A percentile compares a stretch with the other conserved stretches of the same genome.
These are phyloP conservation scores for Brettanomyces nanus DNA, from an alignment of 805 yeast genomes.

Conservation along the genomic window DNA sequence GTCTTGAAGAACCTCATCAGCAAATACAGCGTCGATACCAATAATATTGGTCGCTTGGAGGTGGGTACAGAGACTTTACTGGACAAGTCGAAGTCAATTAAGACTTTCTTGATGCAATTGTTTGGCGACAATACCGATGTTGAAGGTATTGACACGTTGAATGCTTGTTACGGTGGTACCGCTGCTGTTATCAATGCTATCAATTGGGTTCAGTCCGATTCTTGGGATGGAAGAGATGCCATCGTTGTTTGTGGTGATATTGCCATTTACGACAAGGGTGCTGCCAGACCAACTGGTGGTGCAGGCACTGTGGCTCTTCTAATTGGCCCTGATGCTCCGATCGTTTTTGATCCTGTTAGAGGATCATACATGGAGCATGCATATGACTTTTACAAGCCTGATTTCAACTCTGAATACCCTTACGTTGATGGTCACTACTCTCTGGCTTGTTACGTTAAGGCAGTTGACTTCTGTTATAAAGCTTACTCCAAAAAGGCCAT, in stretches of 20 bases:
- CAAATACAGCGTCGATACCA: constrained; percentile 76
- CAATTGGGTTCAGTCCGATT: constrained; percentile 91
- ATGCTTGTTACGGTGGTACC: constrained; percentile 99
- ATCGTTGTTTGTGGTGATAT: constrained; percentile 96
- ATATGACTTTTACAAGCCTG: constrained; percentile 97
- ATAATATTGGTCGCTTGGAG: constrained; percentile 84
- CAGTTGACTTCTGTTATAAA: constrained; percentile 80
- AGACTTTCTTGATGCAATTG: constrained; percentile 91
- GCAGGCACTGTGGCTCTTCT: constrained; percentile 93
- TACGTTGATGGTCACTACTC: constrained; percentile 97
- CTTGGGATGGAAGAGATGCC: constrained; percentile 99
- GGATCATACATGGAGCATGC: constrained; percentile 96
- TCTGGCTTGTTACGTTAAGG: constrained; percentile 85
- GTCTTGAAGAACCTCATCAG: constrained; percentile 67
- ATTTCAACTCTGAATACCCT: constrained; percentile 93
- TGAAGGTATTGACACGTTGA: constrained; percentile 93
- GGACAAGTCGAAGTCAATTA: constrained; percentile 95
- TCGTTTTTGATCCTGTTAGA: constrained; percentile 81
- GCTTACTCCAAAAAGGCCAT: constrained; percentile 72
- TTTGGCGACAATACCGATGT: constrained; percentile 82
- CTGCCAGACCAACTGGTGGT: constrained; percentile 99
- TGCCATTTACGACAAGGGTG: constrained; percentile 94
- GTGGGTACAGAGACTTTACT: constrained; percentile 97
- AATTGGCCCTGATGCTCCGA: constrained; percentile 97
- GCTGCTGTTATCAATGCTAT: constrained; percentile 87